phyloP scores from a whole-genome alignment of 352 stramenopile species.

The Pythium guiyangense region DNA sequence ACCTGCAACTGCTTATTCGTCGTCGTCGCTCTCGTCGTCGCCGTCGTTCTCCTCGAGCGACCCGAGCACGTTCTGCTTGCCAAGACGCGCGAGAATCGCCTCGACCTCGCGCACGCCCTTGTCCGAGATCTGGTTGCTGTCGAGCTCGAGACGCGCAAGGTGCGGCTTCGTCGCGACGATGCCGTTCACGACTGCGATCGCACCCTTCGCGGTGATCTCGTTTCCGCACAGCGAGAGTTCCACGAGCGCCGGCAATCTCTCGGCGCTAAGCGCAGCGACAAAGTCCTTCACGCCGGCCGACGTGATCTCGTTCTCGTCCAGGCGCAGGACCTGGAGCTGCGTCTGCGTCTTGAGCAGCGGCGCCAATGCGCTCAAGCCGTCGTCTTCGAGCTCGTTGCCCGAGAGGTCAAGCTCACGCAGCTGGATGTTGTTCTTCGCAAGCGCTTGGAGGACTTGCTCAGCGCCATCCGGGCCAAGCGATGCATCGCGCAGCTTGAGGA shows the following conservation, averaged over 20 bases:
- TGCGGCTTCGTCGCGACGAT: conserved; percentile 37
- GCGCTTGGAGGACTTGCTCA: conserved; percentile 55
- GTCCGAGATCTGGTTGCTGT: conserved; percentile 75
- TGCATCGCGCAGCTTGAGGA: conserved; percentile 89
- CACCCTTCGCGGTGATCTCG: conserved; percentile 72
- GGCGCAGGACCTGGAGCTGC: conserved; percentile 47
- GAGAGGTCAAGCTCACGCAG: conserved; percentile 86
- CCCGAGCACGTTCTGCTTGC: conserved; percentile 52
- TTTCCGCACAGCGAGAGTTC: conserved; percentile 65
- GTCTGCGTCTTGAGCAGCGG: conserved; percentile 52
- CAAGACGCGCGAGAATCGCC: conserved; percentile 31
- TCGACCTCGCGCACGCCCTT: conserved; percentile 47
- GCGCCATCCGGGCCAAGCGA: conserved; percentile 81
- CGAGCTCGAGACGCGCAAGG: conserved; percentile 48
- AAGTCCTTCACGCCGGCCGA: conserved; percentile 47
- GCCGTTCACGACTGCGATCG: conserved; percentile 46
- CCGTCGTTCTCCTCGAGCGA: conserved; percentile 83
- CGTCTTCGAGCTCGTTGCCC: conserved; percentile 83
- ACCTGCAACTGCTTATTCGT: background rate
- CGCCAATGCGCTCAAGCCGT: conserved; percentile 58
- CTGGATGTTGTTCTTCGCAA: conserved; percentile 54
- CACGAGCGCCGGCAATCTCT: conserved; percentile 31
- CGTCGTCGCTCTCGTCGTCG: conserved; percentile 54
- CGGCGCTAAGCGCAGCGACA: conserved; percentile 16
- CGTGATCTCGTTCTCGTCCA: conserved; percentile 84